A percentile compares a stretch with the other conserved stretches of the same genome.
Evolutionary conservation across 2,329 filamentous ascomycete species (phyloP).

Genomic region (Aspergillus sojae): DNA sequence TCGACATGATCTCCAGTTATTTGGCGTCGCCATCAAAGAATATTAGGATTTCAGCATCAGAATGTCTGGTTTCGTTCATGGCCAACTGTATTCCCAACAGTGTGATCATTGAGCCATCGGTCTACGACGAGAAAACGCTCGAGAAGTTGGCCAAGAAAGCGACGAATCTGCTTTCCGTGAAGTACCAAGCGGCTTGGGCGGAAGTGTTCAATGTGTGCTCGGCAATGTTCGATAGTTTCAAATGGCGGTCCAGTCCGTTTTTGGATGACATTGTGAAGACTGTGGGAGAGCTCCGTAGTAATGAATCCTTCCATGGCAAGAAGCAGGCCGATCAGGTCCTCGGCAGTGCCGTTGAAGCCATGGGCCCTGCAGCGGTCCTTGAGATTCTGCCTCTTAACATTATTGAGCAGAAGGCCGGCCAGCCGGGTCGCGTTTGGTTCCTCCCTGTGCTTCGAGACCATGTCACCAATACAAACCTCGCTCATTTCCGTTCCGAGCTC

Average conservation of each 20-base stretch:
- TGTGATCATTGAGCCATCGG: slow-evolving; percentile 82
- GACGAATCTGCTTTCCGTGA: slow-evolving; percentile 77
- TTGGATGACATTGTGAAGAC: slow-evolving; percentile 74
- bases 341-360: slow-evolving; percentile 81
- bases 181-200: slow-evolving; percentile 91
- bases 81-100: slow-evolving; percentile 83
- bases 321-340: slow-evolving; percentile 92
- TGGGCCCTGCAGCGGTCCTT: slow-evolving; percentile 85
- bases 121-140: slow-evolving; percentile 88
- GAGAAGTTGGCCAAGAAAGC: slow-evolving; percentile 75
- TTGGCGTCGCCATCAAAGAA: slow-evolving; percentile 87
- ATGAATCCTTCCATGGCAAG: slow-evolving; percentile 87
- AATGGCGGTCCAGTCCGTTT: slow-evolving; percentile 82
- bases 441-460: slow-evolving; percentile 87
- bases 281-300: slow-evolving; percentile 84
- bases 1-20: slow-evolving; percentile 77
- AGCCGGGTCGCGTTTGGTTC: slow-evolving; percentile 90
- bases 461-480: slow-evolving; percentile 82
- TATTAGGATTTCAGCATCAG: slow-evolving; percentile 89
- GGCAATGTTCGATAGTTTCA: slow-evolving; percentile 82
- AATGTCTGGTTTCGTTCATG: slow-evolving; percentile 91
- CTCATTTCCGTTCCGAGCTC: slow-evolving; percentile 83
- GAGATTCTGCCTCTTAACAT: slow-evolving; percentile 85
- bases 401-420: slow-evolving; percentile 71
- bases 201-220: slow-evolving; percentile 89